phyloP scores from a whole-genome alignment of 2,329 filamentous ascomycete species.

The Xylaria hypoxylon region DNA sequence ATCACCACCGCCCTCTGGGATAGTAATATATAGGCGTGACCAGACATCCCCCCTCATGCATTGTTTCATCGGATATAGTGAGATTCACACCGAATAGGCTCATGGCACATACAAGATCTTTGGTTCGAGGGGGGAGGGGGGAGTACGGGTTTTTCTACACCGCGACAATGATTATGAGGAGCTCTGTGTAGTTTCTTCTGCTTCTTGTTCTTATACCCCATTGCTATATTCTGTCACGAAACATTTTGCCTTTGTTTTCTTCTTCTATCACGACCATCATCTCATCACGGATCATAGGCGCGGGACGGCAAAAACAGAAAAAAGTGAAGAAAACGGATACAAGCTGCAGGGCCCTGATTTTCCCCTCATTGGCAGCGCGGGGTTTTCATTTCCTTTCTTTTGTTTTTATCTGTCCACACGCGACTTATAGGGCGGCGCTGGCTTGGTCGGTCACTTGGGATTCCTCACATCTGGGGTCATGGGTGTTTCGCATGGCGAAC shows the following conservation, averaged over 20 bases:
- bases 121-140: conserved; percentile 6
- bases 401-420: background rate
- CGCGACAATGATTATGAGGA: conserved; percentile 36
- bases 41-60: background rate
- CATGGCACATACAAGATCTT: conserved; percentile 36
- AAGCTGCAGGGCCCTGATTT: conserved; percentile 20
- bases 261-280: conserved; percentile 39
- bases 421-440: conserved; percentile 27
- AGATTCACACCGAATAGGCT: conserved; percentile 25
- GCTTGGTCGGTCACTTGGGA: conserved; percentile 27
- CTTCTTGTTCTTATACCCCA: conserved; percentile 37
- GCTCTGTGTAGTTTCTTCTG: conserved; percentile 28
- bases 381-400: conserved; percentile 15
- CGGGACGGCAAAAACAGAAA: conserved; percentile 32
- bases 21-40: conserved; percentile 28
- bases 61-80: conserved; percentile 10
- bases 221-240: conserved; percentile 36
- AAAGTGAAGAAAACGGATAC: conserved; percentile 32
- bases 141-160: conserved; percentile 30
- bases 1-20: conserved; percentile 51
- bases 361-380: conserved; percentile 17
- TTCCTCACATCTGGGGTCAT: conserved; percentile 10
- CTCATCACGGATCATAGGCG: conserved; percentile 32
- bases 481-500: conserved; percentile 29
- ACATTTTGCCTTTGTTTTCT: conserved; percentile 39